phyloP scores from a whole-genome alignment of 805 yeast species.

The Grigorovia transvaalensis region DNA sequence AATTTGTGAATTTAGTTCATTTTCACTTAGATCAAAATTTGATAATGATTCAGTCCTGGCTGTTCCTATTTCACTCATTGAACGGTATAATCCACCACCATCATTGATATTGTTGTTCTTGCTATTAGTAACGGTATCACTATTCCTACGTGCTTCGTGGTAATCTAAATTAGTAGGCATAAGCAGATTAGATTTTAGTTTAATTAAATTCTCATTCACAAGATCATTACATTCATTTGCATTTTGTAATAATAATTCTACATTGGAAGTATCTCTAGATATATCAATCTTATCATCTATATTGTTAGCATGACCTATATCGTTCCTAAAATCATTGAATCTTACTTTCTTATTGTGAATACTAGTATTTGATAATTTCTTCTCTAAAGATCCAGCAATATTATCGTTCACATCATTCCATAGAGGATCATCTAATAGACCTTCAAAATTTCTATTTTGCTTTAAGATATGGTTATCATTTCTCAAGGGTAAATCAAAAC shows the following conservation, averaged over 20 bases:
- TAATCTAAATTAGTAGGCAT: not conserved
- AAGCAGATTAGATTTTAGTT: conserved; percentile 3
- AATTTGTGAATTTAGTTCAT: not conserved
- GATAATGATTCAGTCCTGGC: conserved; percentile 20
- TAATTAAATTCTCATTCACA: conserved; percentile 14
- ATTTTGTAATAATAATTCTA: conserved; percentile 18
- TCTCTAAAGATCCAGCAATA: not conserved
- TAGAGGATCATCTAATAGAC: conserved; percentile 9
- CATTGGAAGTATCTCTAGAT: not conserved
- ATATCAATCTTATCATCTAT: not conserved
- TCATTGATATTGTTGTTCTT: not conserved
- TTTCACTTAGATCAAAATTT: conserved; percentile 23
- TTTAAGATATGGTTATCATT: not conserved
- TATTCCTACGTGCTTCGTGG: not conserved
- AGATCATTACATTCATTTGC: conserved; percentile 15
- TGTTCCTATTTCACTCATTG: conserved; percentile 13
- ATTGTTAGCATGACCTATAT: not conserved
- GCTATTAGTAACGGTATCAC: conserved; percentile 5
- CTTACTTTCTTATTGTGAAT: conserved; percentile 8
- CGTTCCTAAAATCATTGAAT: conserved; percentile 2
- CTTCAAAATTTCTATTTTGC: conserved; percentile 16
- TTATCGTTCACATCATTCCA: not conserved
- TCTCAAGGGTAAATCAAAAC: conserved; percentile 19
- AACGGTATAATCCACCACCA: conserved; percentile 4
- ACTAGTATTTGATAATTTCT: not conserved